A percentile compares a stretch with the other conserved stretches of the same genome.
Conservation (phyloP, 2,329 filamentous ascomycete species). For the Sclerotinia borealis region DNA sequence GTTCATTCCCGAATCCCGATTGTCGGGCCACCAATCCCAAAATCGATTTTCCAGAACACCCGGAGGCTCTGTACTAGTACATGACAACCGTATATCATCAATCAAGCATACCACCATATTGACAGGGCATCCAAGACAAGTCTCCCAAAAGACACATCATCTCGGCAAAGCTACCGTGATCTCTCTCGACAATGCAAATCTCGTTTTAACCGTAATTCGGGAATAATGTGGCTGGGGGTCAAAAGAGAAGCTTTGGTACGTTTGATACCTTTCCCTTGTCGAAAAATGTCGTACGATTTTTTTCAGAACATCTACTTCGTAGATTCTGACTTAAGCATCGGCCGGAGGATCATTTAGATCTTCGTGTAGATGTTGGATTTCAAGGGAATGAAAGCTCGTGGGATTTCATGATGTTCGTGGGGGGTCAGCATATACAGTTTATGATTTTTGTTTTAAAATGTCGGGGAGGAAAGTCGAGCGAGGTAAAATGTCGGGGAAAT, state of each 20-base stretch:
- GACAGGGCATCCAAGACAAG: not conserved
- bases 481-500: not conserved
- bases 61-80: not conserved
- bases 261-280: not conserved
- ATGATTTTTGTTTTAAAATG: not conserved
- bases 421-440: not conserved
- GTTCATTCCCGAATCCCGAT: not conserved
- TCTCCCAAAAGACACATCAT: not conserved
- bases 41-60: not conserved
- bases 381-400: not conserved
- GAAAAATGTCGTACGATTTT: slow-evolving; percentile 7
- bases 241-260: not conserved
- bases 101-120: not conserved
- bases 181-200: slow-evolving; percentile 1
- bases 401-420: not conserved
- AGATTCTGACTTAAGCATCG: not conserved
- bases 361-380: not conserved
- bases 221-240: not conserved
- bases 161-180: slow-evolving; percentile 2
- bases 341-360: not conserved
- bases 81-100: not conserved
- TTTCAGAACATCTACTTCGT: not conserved
- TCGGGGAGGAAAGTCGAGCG: not conserved
- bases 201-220: not conserved
- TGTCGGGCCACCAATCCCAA: not conserved